These are phyloP conservation scores for Neonectria magnoliae DNA, from an alignment of 2,329 filamentous ascomycete species.

Conservation along the genomic window DNA sequence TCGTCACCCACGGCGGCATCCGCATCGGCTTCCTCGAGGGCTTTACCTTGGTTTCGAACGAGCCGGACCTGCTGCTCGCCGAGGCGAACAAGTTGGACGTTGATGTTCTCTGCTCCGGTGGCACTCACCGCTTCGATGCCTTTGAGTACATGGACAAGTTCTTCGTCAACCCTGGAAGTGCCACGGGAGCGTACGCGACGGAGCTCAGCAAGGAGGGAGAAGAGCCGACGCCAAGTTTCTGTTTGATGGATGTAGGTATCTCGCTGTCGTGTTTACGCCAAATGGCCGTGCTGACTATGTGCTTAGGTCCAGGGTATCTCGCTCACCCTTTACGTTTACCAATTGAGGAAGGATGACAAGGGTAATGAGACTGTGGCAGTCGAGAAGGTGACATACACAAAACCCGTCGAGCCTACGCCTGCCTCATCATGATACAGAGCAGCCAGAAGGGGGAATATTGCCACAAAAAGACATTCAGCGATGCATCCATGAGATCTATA, in stretches of 20 bases:
- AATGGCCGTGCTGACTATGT: slow-evolving; percentile 36
- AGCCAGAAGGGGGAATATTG: slow-evolving; percentile 19
- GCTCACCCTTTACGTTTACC: slow-evolving; percentile 94
- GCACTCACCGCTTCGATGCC: slow-evolving; percentile 74
- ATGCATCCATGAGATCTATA: slow-evolving; percentile 42
- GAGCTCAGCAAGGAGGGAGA: slow-evolving; percentile 69
- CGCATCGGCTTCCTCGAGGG: slow-evolving; percentile 75
- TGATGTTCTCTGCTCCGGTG: slow-evolving; percentile 75
- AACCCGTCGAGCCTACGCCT: slow-evolving; percentile 70
- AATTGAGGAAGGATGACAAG: slow-evolving; percentile 79
- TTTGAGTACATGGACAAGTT: slow-evolving; percentile 81
- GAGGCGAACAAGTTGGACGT: slow-evolving; percentile 76
- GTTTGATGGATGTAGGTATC: slow-evolving; percentile 91
- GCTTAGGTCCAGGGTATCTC: slow-evolving; percentile 92
- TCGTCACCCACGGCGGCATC: slow-evolving; percentile 72
- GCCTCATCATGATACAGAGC: slow-evolving; percentile 54
- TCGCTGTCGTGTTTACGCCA: not conserved
- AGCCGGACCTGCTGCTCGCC: slow-evolving; percentile 73
- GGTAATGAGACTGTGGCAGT: slow-evolving; percentile 83
- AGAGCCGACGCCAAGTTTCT: slow-evolving; percentile 89
- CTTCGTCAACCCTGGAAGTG: slow-evolving; percentile 75
- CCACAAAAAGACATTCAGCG: slow-evolving; percentile 29
- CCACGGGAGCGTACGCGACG: slow-evolving; percentile 70
- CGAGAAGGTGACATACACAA: slow-evolving; percentile 88
- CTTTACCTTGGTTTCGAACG: slow-evolving; percentile 73